These are phyloP conservation scores for Trichoderma afroharzianum DNA, from an alignment of 2,329 filamentous ascomycete genomes.

Conservation along the genomic window DNA sequence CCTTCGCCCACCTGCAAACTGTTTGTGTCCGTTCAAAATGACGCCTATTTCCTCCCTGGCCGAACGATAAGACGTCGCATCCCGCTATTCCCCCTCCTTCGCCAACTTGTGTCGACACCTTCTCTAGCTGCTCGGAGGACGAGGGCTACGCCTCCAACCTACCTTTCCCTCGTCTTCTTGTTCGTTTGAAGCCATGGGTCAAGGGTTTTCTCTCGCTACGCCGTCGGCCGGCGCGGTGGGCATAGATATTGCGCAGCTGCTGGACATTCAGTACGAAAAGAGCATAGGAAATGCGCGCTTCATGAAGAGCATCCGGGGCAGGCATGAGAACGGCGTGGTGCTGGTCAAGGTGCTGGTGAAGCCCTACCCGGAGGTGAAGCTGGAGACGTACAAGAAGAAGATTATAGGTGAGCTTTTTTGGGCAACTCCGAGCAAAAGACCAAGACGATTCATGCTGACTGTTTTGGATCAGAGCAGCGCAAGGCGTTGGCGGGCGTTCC, in stretches of 20 bases:
- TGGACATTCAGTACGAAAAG: constrained; percentile 87
- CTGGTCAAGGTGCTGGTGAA: constrained; percentile 95
- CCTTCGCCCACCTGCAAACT: neutral
- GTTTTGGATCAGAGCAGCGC: constrained; percentile 61
- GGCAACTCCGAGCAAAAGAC: no score
- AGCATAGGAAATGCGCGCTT: constrained; percentile 88
- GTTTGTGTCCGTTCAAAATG: constrained; percentile 10
- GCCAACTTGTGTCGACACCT: neutral
- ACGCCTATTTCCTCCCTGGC: constrained; percentile 14
- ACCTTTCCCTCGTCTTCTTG: constrained; percentile 5
- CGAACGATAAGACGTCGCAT: constrained; percentile 14
- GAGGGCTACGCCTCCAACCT: neutral
- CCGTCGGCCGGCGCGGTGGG: constrained; percentile 87
- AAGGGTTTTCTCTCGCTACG: constrained; percentile 91
- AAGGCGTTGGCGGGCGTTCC: constrained; percentile 76
- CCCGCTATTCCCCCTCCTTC: neutral
- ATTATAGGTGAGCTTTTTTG: constrained; percentile 61
- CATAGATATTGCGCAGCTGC: constrained; percentile 89
- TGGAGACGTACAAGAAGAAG: constrained; percentile 73
- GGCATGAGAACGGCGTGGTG: constrained; percentile 85
- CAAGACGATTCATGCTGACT: neutral
- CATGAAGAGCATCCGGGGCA: constrained; percentile 92
- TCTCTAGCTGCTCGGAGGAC: neutral
- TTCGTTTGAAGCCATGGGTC: constrained; percentile 64
- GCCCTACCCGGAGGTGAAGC: constrained; percentile 75